Base-by-base conservation (phyloP, 371 early-diverging fungal species). In the Saksenaea vasiformis region DNA sequence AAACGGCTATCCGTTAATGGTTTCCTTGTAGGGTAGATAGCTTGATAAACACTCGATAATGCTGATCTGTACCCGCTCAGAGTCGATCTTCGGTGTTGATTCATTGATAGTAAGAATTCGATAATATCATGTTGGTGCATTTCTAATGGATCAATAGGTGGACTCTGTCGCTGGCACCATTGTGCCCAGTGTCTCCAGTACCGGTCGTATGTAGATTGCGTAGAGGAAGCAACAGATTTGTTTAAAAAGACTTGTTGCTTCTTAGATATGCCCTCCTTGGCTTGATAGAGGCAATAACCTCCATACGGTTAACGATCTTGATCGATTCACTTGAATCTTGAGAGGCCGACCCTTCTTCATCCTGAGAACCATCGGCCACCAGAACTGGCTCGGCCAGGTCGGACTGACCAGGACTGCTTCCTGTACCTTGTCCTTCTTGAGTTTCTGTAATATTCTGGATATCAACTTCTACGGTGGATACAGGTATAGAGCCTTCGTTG, bases 391-490 rank as follows among this genome's bases (percentile, higher is more conserved):
- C n/a, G 59, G 19, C 65, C 62, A 71, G 27, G 7, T 28, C 7
- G 71, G 76, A 17, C 68, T 70, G 35, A 71, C 54, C 22, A 75
- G 60, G 13, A 71, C 54, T 19, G 54, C 47, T 10, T 57, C 5
- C 36, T 58, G 44, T 41, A 57, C 27, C 31, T 54, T 37, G 9
- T 74, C 62, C 31, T 35, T 7, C 26, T 57, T 26, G n/a, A 79
- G 34, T 62, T 76, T 66, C 24, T 39, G 53, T 10, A 75, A 34
- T 10, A 64, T 58, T 54, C 56, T 51, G 0, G 71, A 66, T 15
- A 79, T 67, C 47, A 76, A 36, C 34, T 65, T 56, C 73, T 72
- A 71, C 1, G 72, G 70, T 51, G 65, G 72, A 56, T 68, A 56
- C 3, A 68, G 39, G 14, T 65, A 70, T 28, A 68, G 58, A 28